These are phyloP conservation scores for Metarhizium rileyi DNA, from an alignment of 2,329 filamentous ascomycete species.

Conservation along the genomic window DNA sequence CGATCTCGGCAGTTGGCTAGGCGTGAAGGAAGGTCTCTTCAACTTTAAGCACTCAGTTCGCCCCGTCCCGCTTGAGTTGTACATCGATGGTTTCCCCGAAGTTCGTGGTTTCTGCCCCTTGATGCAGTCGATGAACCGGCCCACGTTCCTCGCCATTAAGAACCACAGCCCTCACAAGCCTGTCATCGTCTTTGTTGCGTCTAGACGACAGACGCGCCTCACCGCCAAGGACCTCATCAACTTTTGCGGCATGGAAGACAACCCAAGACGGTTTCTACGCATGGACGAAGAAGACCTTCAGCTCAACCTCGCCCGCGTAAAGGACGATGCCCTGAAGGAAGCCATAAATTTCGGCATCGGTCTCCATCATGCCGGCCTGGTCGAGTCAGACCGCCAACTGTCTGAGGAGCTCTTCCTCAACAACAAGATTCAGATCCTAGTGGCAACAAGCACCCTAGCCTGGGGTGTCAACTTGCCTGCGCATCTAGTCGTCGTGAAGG, in stretches of 20 bases:
- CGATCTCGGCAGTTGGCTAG: conserved; percentile 92
- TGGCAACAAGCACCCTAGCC: conserved; percentile 90
- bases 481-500: conserved; percentile 94
- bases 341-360: conserved; percentile 97
- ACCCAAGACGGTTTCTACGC: conserved; percentile 81
- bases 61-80: conserved; percentile 90
- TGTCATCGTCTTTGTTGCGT: conserved; percentile 96
- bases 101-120: conserved; percentile 90
- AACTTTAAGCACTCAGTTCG: conserved; percentile 97
- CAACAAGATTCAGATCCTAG: conserved; percentile 95
- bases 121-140: conserved; percentile 99
- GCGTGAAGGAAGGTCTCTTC: conserved; percentile 90
- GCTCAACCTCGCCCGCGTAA: conserved; percentile 77
- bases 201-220: conserved; percentile 83
- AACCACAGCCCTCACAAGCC: conserved; percentile 93
- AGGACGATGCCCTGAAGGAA: conserved; percentile 86
- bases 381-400: conserved; percentile 85
- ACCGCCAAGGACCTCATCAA: conserved; percentile 97
- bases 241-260: conserved; percentile 96
- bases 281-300: conserved; percentile 95
- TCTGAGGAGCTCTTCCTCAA: conserved; percentile 92
- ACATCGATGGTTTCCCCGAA: conserved; percentile 95
- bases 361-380: conserved; percentile 90
- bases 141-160: conserved; percentile 93
- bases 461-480: conserved; percentile 98